A percentile compares a stretch with the other conserved stretches of the same genome.
phyloP scores from a whole-genome alignment of 169 alveolate species.

The Perkinsus chesapeaki region DNA sequence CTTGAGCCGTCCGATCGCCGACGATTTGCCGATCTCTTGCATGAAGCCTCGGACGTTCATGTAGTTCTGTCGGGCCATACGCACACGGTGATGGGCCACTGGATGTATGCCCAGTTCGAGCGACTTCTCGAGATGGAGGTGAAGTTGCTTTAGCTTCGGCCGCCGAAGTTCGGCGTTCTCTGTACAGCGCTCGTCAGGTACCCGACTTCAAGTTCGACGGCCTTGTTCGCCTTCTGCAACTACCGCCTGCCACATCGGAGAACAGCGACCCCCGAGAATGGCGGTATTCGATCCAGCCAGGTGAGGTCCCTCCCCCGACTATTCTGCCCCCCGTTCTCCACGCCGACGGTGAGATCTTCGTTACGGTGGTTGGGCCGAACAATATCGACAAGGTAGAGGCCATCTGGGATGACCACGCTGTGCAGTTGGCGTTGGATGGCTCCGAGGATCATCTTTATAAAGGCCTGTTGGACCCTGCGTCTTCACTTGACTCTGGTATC shows the following conservation, averaged over 20 bases:
- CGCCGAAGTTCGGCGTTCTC: no score
- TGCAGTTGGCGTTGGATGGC: neutral
- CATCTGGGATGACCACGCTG: neutral
- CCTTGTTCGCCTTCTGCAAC: neutral
- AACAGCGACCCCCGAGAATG: neutral
- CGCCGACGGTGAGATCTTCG: neutral
- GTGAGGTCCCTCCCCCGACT: neutral
- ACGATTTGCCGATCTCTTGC: neutral
- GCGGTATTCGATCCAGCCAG: neutral
- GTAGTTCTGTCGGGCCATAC: neutral
- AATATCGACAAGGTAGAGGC: neutral
- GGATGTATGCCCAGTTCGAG: neutral
- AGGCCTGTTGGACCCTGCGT: neutral
- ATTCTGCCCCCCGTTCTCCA: neutral
- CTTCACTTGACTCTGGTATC: neutral
- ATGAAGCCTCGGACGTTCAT: neutral
- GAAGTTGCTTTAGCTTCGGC: neutral
- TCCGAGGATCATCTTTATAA: neutral
- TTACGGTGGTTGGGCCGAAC: neutral
- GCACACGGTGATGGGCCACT: neutral
- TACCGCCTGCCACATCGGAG: neutral
- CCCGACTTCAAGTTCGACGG: neutral
- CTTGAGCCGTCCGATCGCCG: neutral
- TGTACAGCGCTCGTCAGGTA: neutral
- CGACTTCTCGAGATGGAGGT: neutral